phyloP scores from a whole-genome alignment of 73 alveolate species.

The Tetrahymena thermophila region DNA sequence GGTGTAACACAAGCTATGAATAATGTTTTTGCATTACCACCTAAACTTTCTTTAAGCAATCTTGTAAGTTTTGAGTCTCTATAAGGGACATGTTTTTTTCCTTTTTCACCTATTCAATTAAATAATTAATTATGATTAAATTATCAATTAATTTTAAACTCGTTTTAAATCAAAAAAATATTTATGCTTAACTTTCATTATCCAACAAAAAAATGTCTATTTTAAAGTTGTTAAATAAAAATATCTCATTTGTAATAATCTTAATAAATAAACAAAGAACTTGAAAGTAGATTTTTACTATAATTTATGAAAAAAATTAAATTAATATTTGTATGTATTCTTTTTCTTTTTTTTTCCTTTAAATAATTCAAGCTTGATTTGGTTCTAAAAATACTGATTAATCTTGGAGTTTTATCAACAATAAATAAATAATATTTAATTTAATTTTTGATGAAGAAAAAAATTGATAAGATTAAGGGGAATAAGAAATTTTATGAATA shows the following conservation, averaged over 20 bases:
- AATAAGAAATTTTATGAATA: background rate
- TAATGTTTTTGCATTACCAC: conserved; percentile 43
- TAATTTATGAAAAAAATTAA: too few species aligned
- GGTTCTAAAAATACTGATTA: background rate
- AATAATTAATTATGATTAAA: too few species aligned
- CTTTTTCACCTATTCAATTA: background rate
- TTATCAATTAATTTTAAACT: too few species aligned
- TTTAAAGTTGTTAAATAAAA: too few species aligned
- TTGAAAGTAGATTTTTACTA: background rate
- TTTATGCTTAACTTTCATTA: too few species aligned
- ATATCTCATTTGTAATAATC: too few species aligned
- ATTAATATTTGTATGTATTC: background rate
- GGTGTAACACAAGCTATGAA: conserved; percentile 39
- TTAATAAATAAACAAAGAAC: too few species aligned
- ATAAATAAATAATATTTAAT: too few species aligned
- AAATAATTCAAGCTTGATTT: too few species aligned
- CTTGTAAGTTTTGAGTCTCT: conserved; percentile 46
- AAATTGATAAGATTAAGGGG: background rate
- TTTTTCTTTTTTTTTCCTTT: too few species aligned
- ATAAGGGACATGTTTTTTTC: conserved; percentile 23
- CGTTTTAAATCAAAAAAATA: too few species aligned
- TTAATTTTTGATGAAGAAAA: background rate
- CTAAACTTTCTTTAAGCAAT: conserved; percentile 37
- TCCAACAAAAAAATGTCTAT: too few species aligned
- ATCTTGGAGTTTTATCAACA: background rate